A percentile compares a stretch with the other conserved stretches of the same genome.
Conservation (phyloP, 2,329 filamentous ascomycete genomes). For the Tolypocladium pustulatum region DNA sequence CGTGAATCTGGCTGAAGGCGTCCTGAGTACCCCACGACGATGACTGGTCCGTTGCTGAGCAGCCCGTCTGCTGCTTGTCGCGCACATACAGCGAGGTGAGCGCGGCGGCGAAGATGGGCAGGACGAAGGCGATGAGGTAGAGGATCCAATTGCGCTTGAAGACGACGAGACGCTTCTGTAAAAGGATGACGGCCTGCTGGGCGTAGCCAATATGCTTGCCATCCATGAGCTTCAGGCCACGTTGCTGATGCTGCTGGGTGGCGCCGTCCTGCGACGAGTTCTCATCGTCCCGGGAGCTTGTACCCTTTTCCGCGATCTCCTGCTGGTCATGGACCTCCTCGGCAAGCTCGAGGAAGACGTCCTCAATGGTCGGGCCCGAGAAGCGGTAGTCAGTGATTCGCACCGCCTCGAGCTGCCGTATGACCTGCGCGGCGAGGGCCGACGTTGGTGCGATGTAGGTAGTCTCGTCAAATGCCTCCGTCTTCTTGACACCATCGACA, state of each 20-base stretch:
- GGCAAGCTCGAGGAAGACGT: constrained; percentile 79
- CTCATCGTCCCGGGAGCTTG: not conserved
- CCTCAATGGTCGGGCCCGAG: constrained; percentile 81
- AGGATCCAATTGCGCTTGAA: constrained; percentile 70
- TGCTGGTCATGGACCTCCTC: constrained; percentile 60
- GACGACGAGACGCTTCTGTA: constrained; percentile 67
- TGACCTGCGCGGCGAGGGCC: constrained; percentile 57
- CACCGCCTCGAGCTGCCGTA: constrained; percentile 54
- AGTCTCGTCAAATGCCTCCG: constrained; percentile 57
- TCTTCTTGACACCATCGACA: constrained; percentile 45
- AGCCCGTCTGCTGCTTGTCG: constrained; percentile 39
- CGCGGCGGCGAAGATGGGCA: constrained; percentile 71
- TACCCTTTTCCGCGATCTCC: constrained; percentile 9
- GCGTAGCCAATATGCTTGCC: constrained; percentile 60
- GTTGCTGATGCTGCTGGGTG: constrained; percentile 10
- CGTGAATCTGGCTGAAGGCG: constrained; percentile 25
- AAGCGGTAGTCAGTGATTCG: constrained; percentile 72
- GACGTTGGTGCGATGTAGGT: constrained; percentile 66
- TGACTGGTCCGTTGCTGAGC: constrained; percentile 37
- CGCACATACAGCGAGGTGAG: constrained; percentile 69
- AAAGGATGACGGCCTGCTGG: constrained; percentile 63
- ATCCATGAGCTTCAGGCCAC: constrained; percentile 48
- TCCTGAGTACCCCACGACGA: constrained; percentile 28
- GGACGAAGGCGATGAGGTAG: constrained; percentile 61
- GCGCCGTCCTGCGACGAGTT: constrained; percentile 11